phyloP scores from a whole-genome alignment of 306 rosid genomes.

The Carpinus fangiana region DNA sequence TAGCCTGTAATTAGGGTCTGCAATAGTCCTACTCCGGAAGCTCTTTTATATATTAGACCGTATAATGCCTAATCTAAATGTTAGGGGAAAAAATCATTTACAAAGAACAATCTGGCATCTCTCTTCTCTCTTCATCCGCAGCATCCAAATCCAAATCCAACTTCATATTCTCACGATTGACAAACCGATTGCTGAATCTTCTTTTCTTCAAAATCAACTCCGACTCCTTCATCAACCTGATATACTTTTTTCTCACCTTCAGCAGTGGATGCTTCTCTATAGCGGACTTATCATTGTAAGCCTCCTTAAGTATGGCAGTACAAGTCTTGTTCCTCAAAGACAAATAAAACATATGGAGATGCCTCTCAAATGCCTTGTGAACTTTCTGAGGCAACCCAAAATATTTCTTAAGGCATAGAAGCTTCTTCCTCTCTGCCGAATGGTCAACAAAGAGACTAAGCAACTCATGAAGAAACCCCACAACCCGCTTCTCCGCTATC shows the following conservation, averaged over 20 bases:
- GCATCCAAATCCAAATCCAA: constrained; percentile 43
- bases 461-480: constrained; percentile 82
- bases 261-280: constrained; percentile 70
- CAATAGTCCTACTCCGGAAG: background rate
- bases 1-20: background rate
- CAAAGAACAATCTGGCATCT: constrained; percentile 33
- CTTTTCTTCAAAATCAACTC: constrained; percentile 50
- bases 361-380: constrained; percentile 86
- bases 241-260: constrained; percentile 67
- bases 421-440: constrained; percentile 80
- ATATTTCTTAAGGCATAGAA: constrained; percentile 72
- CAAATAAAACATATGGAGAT: constrained; percentile 74
- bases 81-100: background rate
- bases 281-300: constrained; percentile 49
- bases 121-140: constrained; percentile 37
- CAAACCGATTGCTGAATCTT: constrained; percentile 48
- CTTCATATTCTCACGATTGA: constrained; percentile 16
- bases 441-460: constrained; percentile 80
- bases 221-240: constrained; percentile 66
- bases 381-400: constrained; percentile 85
- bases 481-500: constrained; percentile 70
- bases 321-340: constrained; percentile 78
- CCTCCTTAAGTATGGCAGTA: constrained; percentile 78
- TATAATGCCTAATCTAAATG: background rate
- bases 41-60: background rate